Evolutionary conservation across 768 basidiomycete genomes (phyloP).

Genomic region (Macrolepiota fuliginosa): DNA sequence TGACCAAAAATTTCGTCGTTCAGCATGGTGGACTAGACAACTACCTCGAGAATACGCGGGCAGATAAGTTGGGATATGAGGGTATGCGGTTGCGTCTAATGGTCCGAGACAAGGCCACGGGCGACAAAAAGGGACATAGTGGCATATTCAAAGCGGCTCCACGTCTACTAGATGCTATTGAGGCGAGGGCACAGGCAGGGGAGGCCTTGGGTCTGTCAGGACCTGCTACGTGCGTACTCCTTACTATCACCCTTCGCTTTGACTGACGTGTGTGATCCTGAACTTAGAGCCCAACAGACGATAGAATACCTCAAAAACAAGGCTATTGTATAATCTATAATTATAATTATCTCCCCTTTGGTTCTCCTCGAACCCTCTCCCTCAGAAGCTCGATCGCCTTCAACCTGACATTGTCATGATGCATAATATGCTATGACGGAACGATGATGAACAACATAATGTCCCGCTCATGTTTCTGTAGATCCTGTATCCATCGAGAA

Average conservation of each 20-base stretch:
- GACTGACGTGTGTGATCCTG: background rate
- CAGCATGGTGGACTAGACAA: slow-evolving; percentile 73
- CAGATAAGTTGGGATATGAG: slow-evolving; percentile 35
- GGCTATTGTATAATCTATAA: background rate
- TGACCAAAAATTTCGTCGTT: background rate
- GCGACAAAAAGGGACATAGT: slow-evolving; percentile 7
- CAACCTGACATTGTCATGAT: background rate
- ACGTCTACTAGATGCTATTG: slow-evolving; percentile 17
- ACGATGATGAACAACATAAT: background rate
- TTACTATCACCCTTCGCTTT: background rate
- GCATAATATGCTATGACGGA: background rate
- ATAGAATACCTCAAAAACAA: slow-evolving; percentile 21
- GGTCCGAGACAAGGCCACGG: slow-evolving; percentile 22
- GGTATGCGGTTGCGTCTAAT: slow-evolving; percentile 49
- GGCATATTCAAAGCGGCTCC: background rate
- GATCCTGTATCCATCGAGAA: background rate
- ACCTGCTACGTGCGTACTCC: slow-evolving; percentile 23
- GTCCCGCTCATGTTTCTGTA: background rate
- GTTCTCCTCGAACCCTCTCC: background rate
- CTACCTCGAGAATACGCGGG: slow-evolving; percentile 49
- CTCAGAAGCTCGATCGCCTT: background rate
- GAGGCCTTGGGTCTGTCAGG: slow-evolving; percentile 24
- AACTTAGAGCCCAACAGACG: slow-evolving; percentile 22
- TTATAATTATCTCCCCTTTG: background rate
- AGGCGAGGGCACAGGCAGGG: slow-evolving; percentile 24